Base-by-base conservation (phyloP, 1,284 basidiomycete species). In the Ustilago trichophora region DNA sequence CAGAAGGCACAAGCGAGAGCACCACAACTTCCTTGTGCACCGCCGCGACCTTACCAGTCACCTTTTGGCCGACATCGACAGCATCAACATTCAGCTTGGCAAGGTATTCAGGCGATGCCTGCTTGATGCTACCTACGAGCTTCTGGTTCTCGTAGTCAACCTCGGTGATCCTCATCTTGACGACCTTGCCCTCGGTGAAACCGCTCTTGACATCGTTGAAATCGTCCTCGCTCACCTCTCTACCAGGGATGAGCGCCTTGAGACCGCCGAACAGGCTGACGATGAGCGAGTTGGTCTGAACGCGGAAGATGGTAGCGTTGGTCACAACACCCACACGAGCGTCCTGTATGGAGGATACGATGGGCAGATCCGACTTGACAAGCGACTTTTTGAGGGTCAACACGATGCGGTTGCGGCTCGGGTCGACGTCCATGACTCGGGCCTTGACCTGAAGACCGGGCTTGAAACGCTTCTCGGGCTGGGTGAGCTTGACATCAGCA, bases 351-450 rank as follows among this genome's bases (percentile, higher is more conserved):
- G 91, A 85, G 0, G 90, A 89, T 8, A 80, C 59, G 38, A 80
- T 59, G 33, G 77, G 76, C 11, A 93, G 83, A 15, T 83, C 82
- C 0, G 93, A 91, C 32, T 93, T 89, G 36, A 99, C 82, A 13
- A 99, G 85, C 4, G 90, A 89, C 84, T 93, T 95, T 84, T 98
- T 98, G 33, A 94, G 88, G 0, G 96, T 98, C 31, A 98, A 83
- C 5, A 88, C 87, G 48, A 98, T 87, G 10, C 93, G 87, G 80
- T 90, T 92, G 50, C 89, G 87, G 36, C 89, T 88, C 0, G 89
- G 84, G 79, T 98, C 91, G 41, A 95, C 89, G 9, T 88, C 86
- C 26, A 96, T 88, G n/a, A 98, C 91, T 50, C 91, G 85, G 68
- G 92, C 94, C 83, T 92, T 97, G 82, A 98, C 90, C 42, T 82